phyloP scores from a whole-genome alignment of 1,284 basidiomycete species.

The Papiliotrema nemorosa region DNA sequence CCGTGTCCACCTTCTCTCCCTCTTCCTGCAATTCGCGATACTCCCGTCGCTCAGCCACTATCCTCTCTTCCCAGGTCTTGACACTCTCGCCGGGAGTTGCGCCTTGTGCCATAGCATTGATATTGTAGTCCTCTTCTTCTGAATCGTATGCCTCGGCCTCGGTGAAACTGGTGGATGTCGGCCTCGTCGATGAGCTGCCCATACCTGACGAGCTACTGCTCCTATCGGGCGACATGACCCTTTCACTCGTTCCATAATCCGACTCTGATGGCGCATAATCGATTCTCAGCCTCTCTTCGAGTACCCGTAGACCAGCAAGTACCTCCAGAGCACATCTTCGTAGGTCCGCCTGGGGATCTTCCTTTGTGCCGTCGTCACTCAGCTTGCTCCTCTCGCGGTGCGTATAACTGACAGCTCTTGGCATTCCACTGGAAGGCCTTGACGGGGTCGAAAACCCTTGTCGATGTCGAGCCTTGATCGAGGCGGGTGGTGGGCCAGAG shows the following conservation, averaged over 20 bases:
- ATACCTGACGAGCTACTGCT: neutral
- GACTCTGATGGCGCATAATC: slow-evolving; percentile 5
- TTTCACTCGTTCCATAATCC: neutral
- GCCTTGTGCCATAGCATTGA: slow-evolving; percentile 27
- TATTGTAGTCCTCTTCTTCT: slow-evolving; percentile 43
- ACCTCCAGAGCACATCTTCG: slow-evolving; percentile 44
- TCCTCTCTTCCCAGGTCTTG: slow-evolving; percentile 46
- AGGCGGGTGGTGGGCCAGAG: slow-evolving; percentile 11
- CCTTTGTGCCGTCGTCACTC: neutral
- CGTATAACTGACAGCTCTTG: slow-evolving; percentile 21
- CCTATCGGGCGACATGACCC: neutral
- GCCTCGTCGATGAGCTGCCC: slow-evolving; percentile 4
- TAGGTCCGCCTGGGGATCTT: slow-evolving; percentile 25
- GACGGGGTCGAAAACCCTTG: slow-evolving; percentile 35
- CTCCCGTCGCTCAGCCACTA: slow-evolving; percentile 28
- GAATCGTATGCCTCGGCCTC: slow-evolving; percentile 9
- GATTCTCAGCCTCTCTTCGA: slow-evolving; percentile 40
- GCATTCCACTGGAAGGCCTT: slow-evolving; percentile 19
- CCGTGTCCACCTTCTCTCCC: slow-evolving; percentile 16
- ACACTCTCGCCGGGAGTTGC: slow-evolving; percentile 14
- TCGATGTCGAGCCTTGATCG: slow-evolving; percentile 4
- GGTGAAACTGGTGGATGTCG: slow-evolving; percentile 3
- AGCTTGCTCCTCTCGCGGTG: neutral
- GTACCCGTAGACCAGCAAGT: slow-evolving; percentile 28
- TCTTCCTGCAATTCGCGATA: slow-evolving; percentile 23